phyloP scores from a whole-genome alignment of 257 asterid genomes.

The Coffea canephora region DNA sequence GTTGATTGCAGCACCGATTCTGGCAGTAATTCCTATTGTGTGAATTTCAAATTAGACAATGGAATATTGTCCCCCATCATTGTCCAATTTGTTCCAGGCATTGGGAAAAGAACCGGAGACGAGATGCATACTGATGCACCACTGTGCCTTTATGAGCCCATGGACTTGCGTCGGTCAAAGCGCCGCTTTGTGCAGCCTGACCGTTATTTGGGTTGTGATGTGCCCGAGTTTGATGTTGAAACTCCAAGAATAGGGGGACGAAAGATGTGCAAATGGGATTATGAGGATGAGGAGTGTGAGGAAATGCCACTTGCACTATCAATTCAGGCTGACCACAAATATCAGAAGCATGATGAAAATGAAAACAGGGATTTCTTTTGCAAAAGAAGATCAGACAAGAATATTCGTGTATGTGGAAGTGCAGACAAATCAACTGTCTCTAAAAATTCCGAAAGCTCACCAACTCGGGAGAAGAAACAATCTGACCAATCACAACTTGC shows the following conservation, averaged over 20 bases:
- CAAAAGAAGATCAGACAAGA: slow-evolving; percentile 21
- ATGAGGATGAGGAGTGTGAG: slow-evolving; percentile 34
- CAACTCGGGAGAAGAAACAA: slow-evolving; percentile 11
- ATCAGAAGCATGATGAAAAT: slow-evolving; percentile 27
- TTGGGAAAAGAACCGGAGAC: slow-evolving; percentile 22
- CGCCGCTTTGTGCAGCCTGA: slow-evolving; percentile 71
- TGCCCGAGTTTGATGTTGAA: slow-evolving; percentile 64
- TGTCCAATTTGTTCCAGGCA: slow-evolving; percentile 31
- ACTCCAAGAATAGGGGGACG: slow-evolving; percentile 65
- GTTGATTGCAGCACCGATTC: slow-evolving; percentile 22
- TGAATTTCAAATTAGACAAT: slow-evolving; percentile 67
- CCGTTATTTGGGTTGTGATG: slow-evolving; percentile 69
- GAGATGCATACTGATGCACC: slow-evolving; percentile 32
- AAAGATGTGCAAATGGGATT: slow-evolving; percentile 42
- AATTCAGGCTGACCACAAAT: slow-evolving; percentile 67
- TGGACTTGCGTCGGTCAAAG: slow-evolving; percentile 74
- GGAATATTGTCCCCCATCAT: slow-evolving; percentile 42
- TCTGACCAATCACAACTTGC: slow-evolving; percentile 30
- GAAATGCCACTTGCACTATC: slow-evolving; percentile 58
- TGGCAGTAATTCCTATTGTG: slow-evolving; percentile 26
- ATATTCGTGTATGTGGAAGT: slow-evolving; percentile 17
- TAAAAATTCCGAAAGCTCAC: slow-evolving; percentile 12
- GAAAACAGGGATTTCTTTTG: slow-evolving; percentile 22
- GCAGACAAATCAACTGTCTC: slow-evolving; percentile 22
- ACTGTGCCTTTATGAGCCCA: slow-evolving; percentile 34